Percentiles rank a stretch among this genome's conserved stretches.
Evolutionary conservation across 179 eudicot species (phyloP).

Genomic region (Corrigiola litoralis): DNA sequence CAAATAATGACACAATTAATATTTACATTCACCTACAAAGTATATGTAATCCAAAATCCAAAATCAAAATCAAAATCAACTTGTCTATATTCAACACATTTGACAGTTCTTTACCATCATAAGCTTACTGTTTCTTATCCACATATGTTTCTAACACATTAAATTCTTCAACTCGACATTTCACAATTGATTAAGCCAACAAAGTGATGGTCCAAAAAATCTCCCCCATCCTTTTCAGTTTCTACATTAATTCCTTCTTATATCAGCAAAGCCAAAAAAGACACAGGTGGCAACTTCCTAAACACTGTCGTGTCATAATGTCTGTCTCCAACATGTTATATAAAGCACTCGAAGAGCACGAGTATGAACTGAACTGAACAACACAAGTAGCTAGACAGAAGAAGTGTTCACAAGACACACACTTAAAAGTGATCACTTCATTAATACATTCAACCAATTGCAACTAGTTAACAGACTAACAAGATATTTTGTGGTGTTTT

Average conservation of each 20-base stretch:
- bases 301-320: conserved; percentile 25
- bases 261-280: neutral
- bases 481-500: too few relatives aligned
- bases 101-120: neutral
- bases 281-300: conserved; percentile 18
- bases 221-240: neutral
- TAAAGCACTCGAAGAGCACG: conserved; percentile 21
- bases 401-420: conserved; percentile 20
- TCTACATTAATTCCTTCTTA: too few relatives aligned
- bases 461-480: neutral
- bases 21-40: too few relatives aligned
- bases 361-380: neutral
- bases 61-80: too few relatives aligned
- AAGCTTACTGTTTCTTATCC: neutral
- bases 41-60: too few relatives aligned
- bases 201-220: neutral
- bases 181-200: neutral
- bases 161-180: neutral
- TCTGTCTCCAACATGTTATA: neutral
- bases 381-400: neutral
- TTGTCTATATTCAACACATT: too few relatives aligned
- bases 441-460: too few relatives aligned
- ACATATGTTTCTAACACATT: neutral
- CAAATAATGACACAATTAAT: too few relatives aligned
- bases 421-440: neutral